Evolutionary conservation across 148 eudicot genomes (phyloP), one percentile per base, ranked within the genome.

Genomic region (Spergularia bocconei): DNA sequence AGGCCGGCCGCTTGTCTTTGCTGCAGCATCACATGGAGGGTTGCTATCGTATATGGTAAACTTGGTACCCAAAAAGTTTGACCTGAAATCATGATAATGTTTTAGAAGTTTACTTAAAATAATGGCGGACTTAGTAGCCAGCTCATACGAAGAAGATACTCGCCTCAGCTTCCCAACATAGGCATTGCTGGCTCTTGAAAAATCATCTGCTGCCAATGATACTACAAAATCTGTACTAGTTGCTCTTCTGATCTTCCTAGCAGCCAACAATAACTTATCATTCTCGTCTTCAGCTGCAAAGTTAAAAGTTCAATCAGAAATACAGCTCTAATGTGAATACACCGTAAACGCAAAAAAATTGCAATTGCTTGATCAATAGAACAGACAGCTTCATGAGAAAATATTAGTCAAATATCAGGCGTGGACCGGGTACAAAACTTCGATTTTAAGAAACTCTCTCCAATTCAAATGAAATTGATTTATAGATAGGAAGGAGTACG

Each of bases 61-160:
- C 83, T 93, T 93, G 72, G 97, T 93, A 21, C 98, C 98, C 12
- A 93, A 85, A 76, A 93, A 93, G 77, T 93, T 93, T 44, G 98
- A 93, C 86, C 98, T 93, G 88, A 52, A 81, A 73, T 57, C 23
- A 36, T 7, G 16, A 60, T 25, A 70, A 36, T 29, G 17, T 58
- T 61, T 71, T 47, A 77, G 65, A 56, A 41, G 48, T 9, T 51
- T 56, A n/a, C 7, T 11, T 12, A 3, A 11, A 75, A 70, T 52
- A 9, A 38, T 50, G 11, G 11, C 8, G 21, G 23, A 58, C 21
- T 20, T 36, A 55, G 17, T 38, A 36, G 51, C 53, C 52, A 67
- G n/a, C 21, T 21, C 25, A 1, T 67, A 47, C n/a, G 76, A 68
- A 41, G 13, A 21, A 62, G 17, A 66, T 75, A 83, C 85, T 86